Evolutionary conservation across 306 rosid species (phyloP).

Genomic region (Herpetospermum pedunculosum): DNA sequence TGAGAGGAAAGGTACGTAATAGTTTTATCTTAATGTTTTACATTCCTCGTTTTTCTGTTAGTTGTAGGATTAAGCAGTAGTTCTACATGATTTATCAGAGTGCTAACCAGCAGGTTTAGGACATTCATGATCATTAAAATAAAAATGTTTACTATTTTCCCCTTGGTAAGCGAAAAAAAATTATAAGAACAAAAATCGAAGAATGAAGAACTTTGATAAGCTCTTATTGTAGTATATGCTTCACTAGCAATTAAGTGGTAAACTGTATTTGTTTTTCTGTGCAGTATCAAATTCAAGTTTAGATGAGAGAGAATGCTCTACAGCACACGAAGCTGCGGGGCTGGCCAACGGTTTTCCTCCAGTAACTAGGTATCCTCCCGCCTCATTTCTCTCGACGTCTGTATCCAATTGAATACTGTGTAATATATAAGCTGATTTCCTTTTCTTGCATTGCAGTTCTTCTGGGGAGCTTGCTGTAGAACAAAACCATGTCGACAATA

Average conservation of each 20-base stretch:
- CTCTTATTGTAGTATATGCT: neutral
- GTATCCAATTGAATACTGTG: neutral
- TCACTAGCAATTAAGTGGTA: neutral
- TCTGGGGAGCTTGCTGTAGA: slow-evolving; percentile 23
- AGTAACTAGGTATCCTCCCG: neutral
- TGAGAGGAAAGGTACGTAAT: slow-evolving; percentile 28
- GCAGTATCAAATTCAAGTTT: slow-evolving; percentile 1
- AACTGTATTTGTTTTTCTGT: neutral
- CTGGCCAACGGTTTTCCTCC: slow-evolving; percentile 37
- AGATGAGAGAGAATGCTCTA: slow-evolving; percentile 21
- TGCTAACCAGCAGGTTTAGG: neutral
- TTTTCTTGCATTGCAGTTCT: slow-evolving; percentile 30
- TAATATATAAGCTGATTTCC: slow-evolving; percentile 14
- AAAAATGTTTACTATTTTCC: neutral
- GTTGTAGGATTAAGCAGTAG: neutral
- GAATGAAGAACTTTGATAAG: neutral
- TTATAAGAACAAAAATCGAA: neutral
- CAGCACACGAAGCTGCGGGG: slow-evolving; percentile 22
- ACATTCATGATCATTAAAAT: neutral
- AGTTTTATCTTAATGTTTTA: neutral
- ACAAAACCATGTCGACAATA: slow-evolving; percentile 9
- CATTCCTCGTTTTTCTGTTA: neutral
- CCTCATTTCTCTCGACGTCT: neutral
- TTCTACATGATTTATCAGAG: neutral
- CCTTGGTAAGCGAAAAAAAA: neutral